phyloP scores from a whole-genome alignment of 2,329 filamentous ascomycete genomes.

The Colletotrichum sp. region DNA sequence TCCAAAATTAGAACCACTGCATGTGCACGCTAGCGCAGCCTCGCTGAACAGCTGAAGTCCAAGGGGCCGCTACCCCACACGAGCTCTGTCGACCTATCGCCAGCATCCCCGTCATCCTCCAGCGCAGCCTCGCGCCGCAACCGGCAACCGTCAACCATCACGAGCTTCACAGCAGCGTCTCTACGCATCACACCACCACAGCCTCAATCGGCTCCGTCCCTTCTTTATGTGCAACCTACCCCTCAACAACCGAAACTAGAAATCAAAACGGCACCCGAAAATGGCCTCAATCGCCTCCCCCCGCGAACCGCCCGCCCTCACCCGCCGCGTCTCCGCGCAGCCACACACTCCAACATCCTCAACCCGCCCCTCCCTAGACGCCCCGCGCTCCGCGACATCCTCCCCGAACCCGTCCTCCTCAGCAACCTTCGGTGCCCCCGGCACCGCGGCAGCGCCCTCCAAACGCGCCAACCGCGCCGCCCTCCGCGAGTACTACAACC shows the following conservation, averaged over 20 bases:
- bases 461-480: slow-evolving; percentile 78
- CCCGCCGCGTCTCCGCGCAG: slow-evolving; percentile 59
- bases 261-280: not conserved
- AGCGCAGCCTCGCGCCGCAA: not conserved
- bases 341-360: slow-evolving; percentile 74
- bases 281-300: slow-evolving; percentile 73
- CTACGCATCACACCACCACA: not conserved
- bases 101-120: slow-evolving; percentile 2
- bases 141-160: not conserved
- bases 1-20: not conserved
- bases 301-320: slow-evolving; percentile 62
- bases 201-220: not conserved
- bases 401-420: slow-evolving; percentile 53
- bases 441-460: slow-evolving; percentile 29
- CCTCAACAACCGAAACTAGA: fast-evolving
- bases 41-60: slow-evolving; percentile 6
- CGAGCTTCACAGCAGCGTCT: not conserved
- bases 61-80: slow-evolving; percentile 8
- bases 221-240: fast-evolving
- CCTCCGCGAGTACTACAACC: slow-evolving; percentile 92
- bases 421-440: slow-evolving; percentile 27
- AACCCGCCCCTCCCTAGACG: slow-evolving; percentile 75
- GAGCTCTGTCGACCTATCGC: slow-evolving; percentile 14
- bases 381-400: slow-evolving; percentile 61
- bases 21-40: slow-evolving; percentile 3